These are phyloP conservation scores for Pyrenula massariospora DNA, from an alignment of 495 filamentous ascomycete species.

Conservation along the genomic window DNA sequence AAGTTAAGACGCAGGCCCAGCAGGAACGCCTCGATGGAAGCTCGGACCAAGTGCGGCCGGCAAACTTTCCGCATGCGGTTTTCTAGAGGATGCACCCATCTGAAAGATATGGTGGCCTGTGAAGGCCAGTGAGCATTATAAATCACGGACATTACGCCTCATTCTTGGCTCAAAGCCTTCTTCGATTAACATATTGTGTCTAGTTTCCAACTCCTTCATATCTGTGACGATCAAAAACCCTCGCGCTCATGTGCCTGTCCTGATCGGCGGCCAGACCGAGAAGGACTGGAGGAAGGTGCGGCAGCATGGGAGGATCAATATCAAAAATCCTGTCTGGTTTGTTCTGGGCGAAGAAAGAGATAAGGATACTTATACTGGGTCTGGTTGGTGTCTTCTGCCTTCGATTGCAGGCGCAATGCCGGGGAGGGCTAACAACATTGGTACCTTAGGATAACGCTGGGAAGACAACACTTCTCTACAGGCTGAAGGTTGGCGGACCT, in stretches of 20 bases:
- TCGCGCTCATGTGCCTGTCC: neutral
- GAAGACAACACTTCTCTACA: slow-evolving; percentile 93
- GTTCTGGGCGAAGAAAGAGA: slow-evolving; percentile 90
- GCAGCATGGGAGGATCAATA: slow-evolving; percentile 65
- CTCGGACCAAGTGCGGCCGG: neutral
- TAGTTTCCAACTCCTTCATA: neutral
- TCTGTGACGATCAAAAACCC: neutral
- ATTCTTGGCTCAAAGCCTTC: neutral
- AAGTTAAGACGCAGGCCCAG: too few species aligned
- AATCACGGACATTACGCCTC: neutral
- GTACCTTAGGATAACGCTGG: slow-evolving; percentile 81
- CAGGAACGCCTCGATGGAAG: too few species aligned
- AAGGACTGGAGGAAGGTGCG: neutral
- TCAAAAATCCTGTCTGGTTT: slow-evolving; percentile 62
- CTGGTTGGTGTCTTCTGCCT: slow-evolving; percentile 47
- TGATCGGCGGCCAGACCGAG: neutral
- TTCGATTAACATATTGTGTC: neutral
- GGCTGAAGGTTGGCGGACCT: slow-evolving; percentile 61
- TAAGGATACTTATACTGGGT: slow-evolving; percentile 88
- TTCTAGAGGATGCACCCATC: neutral
- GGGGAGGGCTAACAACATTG: slow-evolving; percentile 7
- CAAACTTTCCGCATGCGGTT: neutral
- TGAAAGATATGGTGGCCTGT: neutral
- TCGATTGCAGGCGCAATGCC: neutral
- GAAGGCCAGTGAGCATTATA: neutral